Evolutionary conservation across 129 eudicot genomes (phyloP), one percentile per base, ranked within the genome.

Genomic region (Daucus carota): DNA sequence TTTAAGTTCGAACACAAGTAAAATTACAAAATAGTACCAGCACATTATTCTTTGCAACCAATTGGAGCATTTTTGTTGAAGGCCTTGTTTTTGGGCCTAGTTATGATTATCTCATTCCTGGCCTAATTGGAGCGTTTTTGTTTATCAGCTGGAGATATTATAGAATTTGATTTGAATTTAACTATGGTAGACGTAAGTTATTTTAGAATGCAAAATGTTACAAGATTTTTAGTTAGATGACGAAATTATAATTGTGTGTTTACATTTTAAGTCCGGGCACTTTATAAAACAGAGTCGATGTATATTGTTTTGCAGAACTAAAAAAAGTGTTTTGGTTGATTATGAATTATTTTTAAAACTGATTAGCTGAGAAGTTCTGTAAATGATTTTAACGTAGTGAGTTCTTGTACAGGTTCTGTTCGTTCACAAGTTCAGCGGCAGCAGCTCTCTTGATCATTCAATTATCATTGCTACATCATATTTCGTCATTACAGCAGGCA

Each of bases 391-490:
- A 16, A 7, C 28, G 26, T 71, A n/a, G 36, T 14, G 57, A 71
- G 18, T 71, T 43, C 36, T 43, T 73, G 42, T 78, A 42, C 75
- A 90, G 96, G 93, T 87, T 40, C 36, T 92, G 15, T 89, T 89
- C 60, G 75, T 92, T 43, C 96, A 92, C 88, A 92, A 89, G 46
- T 89, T 74, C 76, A 89, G 95, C 48, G 96, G 90, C 45, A 76
- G 44, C 13, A 85, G 83, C 76, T 78, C 29, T 43, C 73, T 87
- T 65, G 80, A 84, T 14, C 62, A 76, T 38, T 72, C 81, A 36
- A 45, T 75, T 57, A 29, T 72, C 4, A 84, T 92, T 29, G 80
- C 91, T 0, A 38, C 63, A 32, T 70, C 84, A 22, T 92, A 92
- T 42, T 74, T 60, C 62, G 26, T 75, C 3, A 63, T 81, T 4